phyloP scores from a whole-genome alignment of 805 yeast species.

The Pichia insulana region DNA sequence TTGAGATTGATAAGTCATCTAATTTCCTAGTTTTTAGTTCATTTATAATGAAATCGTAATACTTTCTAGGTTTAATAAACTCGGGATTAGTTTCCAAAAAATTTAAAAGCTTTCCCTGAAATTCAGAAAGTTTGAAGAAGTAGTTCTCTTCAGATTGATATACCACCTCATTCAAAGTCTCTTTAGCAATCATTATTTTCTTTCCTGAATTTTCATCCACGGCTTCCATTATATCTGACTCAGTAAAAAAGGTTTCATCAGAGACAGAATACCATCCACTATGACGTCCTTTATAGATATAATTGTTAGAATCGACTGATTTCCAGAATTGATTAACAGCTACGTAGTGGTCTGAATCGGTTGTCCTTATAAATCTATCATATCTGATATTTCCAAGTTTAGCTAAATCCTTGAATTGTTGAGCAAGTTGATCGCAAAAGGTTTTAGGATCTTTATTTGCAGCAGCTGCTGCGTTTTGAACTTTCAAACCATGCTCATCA shows the following conservation, averaged over 20 bases:
- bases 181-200: slow-evolving; percentile 39
- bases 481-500: slow-evolving; percentile 94
- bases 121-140: slow-evolving; percentile 65
- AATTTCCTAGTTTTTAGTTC: slow-evolving; percentile 46
- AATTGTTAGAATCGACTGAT: slow-evolving; percentile 46
- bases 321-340: slow-evolving; percentile 70
- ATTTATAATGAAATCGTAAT: slow-evolving; percentile 43
- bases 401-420: slow-evolving; percentile 59
- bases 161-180: slow-evolving; percentile 67
- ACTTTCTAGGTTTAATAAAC: slow-evolving; percentile 60
- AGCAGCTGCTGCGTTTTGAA: slow-evolving; percentile 71
- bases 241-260: slow-evolving; percentile 92
- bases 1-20: slow-evolving; percentile 73
- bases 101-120: slow-evolving; percentile 46
- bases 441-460: slow-evolving; percentile 44
- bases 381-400: slow-evolving; percentile 44
- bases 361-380: slow-evolving; percentile 82
- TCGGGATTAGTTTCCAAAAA: slow-evolving; percentile 39
- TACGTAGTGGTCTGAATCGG: slow-evolving; percentile 67
- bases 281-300: slow-evolving; percentile 75
- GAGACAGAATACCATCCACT: slow-evolving; percentile 92
- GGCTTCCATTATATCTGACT: slow-evolving; percentile 51
- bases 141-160: slow-evolving; percentile 78
- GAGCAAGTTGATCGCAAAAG: slow-evolving; percentile 65
- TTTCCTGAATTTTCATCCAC: slow-evolving; percentile 27